Percentiles rank a stretch among this genome's conserved stretches.
Conservation (phyloP, 176 grass and related monocot species). For the Eremochloa ophiuroides region DNA sequence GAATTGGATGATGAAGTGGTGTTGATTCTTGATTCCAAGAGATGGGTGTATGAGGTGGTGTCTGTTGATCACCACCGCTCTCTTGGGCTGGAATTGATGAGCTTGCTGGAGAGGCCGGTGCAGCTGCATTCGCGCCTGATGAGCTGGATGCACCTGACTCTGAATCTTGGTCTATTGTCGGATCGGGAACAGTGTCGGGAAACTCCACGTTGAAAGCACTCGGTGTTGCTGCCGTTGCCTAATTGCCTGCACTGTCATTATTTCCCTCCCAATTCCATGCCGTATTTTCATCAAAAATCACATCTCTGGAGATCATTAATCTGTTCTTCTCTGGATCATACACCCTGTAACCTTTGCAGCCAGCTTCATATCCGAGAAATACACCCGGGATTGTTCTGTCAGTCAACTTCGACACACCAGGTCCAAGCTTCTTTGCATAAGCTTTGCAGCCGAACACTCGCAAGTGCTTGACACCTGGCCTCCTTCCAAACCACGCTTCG, state of each 20-base stretch:
- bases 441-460: neutral
- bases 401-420: accelerated
- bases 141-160: too few relatives aligned
- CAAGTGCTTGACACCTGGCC: neutral
- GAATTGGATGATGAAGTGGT: too few relatives aligned
- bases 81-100: too few relatives aligned
- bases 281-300: neutral
- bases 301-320: neutral
- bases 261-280: neutral
- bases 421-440: neutral
- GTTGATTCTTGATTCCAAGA: too few relatives aligned
- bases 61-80: too few relatives aligned
- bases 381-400: neutral
- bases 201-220: too few relatives aligned
- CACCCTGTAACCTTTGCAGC: neutral
- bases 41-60: too few relatives aligned
- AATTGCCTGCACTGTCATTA: neutral
- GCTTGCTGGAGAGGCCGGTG: too few relatives aligned
- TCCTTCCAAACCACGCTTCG: neutral
- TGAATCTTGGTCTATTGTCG: too few relatives aligned
- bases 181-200: neutral
- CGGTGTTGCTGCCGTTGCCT: too few relatives aligned
- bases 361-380: neutral
- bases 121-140: too few relatives aligned
- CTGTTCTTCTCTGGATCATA: neutral